Evolutionary conservation across 106 monocot species (phyloP).

Genomic region (Allium fistulosum): DNA sequence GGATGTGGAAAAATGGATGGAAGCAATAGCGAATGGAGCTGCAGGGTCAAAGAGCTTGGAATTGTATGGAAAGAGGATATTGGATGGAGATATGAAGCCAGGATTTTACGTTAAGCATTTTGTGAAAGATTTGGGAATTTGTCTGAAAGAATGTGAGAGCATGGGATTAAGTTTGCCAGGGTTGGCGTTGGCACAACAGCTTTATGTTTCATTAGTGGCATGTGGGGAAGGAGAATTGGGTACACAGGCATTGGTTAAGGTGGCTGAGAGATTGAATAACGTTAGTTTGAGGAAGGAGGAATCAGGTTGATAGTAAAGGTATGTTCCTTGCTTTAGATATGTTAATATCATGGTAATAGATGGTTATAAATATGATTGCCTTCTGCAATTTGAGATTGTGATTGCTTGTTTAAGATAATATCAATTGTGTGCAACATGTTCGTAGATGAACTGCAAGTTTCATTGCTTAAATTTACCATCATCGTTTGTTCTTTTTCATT

Average conservation of each 20-base stretch:
- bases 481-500: no score
- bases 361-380: no score
- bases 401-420: no score
- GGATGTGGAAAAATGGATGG: conserved; percentile 63
- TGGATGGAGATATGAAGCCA: conserved; percentile 75
- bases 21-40: conserved; percentile 75
- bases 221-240: conserved; percentile 75
- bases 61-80: conserved; percentile 68
- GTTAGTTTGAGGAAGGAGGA: conserved; percentile 29
- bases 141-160: conserved; percentile 78
- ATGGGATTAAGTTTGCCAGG: conserved; percentile 84
- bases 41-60: conserved; percentile 83
- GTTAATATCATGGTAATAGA: no score
- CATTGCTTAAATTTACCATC: no score
- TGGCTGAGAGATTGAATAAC: conserved; percentile 79
- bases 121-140: conserved; percentile 92
- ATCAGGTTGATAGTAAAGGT: not conserved
- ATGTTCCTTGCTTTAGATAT: not conserved
- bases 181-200: conserved; percentile 79
- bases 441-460: no score
- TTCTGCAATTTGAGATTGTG: no score
- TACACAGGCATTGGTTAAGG: conserved; percentile 71
- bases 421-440: no score
- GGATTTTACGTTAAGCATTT: conserved; percentile 92
- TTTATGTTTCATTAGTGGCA: conserved; percentile 75